Evolutionary conservation across 768 basidiomycete species (phyloP), one percentile per base, ranked within the genome.

Genomic region (Suillus alpinus): DNA sequence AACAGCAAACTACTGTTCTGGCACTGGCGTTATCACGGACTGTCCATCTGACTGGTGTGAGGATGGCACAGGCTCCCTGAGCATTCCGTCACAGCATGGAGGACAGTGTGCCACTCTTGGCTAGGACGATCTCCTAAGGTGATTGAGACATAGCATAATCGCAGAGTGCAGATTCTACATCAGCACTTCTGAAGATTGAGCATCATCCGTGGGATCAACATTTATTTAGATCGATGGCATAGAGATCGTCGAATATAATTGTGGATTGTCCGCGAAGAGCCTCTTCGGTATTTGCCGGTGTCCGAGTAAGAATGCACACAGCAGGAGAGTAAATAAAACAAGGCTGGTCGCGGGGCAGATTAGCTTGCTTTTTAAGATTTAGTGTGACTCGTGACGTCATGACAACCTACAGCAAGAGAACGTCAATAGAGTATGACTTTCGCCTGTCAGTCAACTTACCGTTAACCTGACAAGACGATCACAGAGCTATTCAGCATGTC

Each of bases 401-500:
- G 12, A 29, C 39, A 9, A 55, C 52, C 52, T 55, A 53, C 29
- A 31, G 32, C 9, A 29, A 10, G 14, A 36, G 31, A n/a, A 36
- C 31, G 52, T 55, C 18, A 55, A 26, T n/a, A 12, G 16, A 55
- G 52, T 13, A 29, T 29, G 7, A 13, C 14, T 29, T 46, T 13
- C 6, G 46, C 46, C 26, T 47, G 43, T 2, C 36, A 1, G 46
- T 46, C 44, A 32, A 18, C 57, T 29, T n/a, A 67, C 23, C 37
- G 34, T 44, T 5, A 53, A 36, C 40, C 53, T 34, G 36, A 18
- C 16, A 49, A 43, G 49, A 40, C 16, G 40, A 73, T 76, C 70
- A 59, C 80, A 77, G n/a, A 37, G 7, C 78, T 66, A 44, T 79
- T 74, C 60, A 80, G 78, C n/a, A 78, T 58, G 39, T 70, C 67